A percentile compares a stretch with the other conserved stretches of the same genome.
These are phyloP conservation scores for Neophaeococcomyces mojaviensis DNA, from an alignment of 2,329 filamentous ascomycete genomes.

Conservation along the genomic window DNA sequence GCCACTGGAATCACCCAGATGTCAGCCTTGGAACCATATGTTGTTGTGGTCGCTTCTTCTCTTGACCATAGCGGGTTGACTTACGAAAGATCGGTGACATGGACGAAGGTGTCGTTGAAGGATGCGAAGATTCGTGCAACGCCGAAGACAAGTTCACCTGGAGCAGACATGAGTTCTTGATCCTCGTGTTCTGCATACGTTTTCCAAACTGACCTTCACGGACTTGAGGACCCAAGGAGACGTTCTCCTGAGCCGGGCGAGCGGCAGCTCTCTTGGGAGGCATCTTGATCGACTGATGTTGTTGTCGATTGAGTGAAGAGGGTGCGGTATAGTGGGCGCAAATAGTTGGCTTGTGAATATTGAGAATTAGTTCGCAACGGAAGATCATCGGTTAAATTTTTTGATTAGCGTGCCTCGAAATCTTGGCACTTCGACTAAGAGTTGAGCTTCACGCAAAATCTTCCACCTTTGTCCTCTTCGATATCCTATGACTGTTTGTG, in stretches of 20 bases:
- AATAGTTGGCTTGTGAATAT: not conserved
- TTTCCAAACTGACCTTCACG: conserved; percentile 68
- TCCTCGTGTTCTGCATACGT: not conserved
- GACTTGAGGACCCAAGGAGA: conserved; percentile 93
- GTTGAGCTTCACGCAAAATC: too few relatives aligned
- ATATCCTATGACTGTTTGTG: too few relatives aligned
- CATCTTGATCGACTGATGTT: conserved; percentile 57
- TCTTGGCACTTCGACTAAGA: conserved; percentile 1
- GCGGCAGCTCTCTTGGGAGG: conserved; percentile 84
- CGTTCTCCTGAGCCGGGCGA: conserved; percentile 84
- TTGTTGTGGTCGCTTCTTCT: conserved; percentile 19
- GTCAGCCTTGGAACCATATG: conserved; percentile 50
- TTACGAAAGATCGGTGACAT: conserved; percentile 97
- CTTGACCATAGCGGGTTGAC: conserved; percentile 35
- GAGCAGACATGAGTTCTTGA: not conserved
- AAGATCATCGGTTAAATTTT: not conserved
- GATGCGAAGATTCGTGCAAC: conserved; percentile 97
- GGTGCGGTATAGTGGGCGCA: conserved; percentile 3
- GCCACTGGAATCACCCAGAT: conserved; percentile 69
- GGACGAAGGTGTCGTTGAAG: conserved; percentile 90
- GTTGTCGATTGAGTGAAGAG: conserved; percentile 3
- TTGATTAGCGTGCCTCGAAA: not conserved
- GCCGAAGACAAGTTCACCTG: conserved; percentile 94
- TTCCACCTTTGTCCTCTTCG: too few relatives aligned
- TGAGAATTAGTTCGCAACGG: conserved; percentile 1